These are phyloP conservation scores for Rutstroemia sp. DNA, from an alignment of 2,329 filamentous ascomycete species.

Conservation along the genomic window DNA sequence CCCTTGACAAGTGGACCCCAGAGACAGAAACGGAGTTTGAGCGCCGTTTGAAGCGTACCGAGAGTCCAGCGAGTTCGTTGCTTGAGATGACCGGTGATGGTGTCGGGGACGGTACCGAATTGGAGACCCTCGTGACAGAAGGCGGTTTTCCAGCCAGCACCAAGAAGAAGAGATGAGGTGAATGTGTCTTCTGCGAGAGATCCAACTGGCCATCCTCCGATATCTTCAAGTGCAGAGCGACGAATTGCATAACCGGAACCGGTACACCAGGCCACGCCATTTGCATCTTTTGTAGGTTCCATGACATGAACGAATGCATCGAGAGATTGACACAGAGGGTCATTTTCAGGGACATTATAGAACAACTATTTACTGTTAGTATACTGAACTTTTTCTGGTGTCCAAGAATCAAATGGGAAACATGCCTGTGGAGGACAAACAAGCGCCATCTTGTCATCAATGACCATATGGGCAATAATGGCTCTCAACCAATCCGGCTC, in stretches of 20 bases:
- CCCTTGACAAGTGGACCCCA: constrained; percentile 44
- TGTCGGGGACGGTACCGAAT: constrained; percentile 51
- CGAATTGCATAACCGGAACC: constrained; percentile 55
- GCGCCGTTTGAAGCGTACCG: constrained; percentile 42
- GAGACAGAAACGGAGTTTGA: constrained; percentile 53
- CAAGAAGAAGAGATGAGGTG: constrained; percentile 51
- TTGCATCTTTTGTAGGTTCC: constrained; percentile 38
- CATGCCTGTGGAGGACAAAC: constrained; percentile 48
- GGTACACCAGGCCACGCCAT: constrained; percentile 53
- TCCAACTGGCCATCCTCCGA: constrained; percentile 54
- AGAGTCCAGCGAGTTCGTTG: constrained; percentile 45
- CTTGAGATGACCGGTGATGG: constrained; percentile 47
- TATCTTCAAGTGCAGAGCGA: constrained; percentile 50
- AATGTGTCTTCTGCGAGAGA: constrained; percentile 54
- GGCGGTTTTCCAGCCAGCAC: constrained; percentile 54
- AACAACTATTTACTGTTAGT: constrained; percentile 36
- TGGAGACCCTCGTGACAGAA: constrained; percentile 53
- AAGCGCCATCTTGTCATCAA: constrained; percentile 47
- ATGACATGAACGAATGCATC: constrained; percentile 51
- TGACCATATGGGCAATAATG: constrained; percentile 50
- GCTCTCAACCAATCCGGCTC: constrained; percentile 53
- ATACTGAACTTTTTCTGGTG: too few relatives aligned
- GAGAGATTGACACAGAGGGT: constrained; percentile 48
- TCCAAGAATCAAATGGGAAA: neutral
- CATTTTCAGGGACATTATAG: constrained; percentile 52